Base-by-base conservation (phyloP, 2,329 filamentous ascomycete genomes). In the Claviceps sp. region DNA sequence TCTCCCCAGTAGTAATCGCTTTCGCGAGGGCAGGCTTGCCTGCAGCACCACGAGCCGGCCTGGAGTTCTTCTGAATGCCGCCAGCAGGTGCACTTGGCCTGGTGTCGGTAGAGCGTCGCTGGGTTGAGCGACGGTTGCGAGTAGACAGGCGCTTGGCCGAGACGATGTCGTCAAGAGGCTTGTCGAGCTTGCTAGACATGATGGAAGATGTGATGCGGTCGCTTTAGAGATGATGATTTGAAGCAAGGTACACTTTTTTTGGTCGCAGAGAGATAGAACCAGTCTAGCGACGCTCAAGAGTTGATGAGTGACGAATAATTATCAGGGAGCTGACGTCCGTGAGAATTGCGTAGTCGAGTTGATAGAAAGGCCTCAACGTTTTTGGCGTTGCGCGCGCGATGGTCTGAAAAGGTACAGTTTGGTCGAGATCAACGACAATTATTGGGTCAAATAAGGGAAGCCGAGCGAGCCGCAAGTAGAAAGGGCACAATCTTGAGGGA, bases 141-240 rank as follows among this genome's bases (percentile, higher is more conserved):
- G 71, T 79, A 72, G 70, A 78, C 62, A 73, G 73, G 62, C 77
- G 80, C 69, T 80, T 82, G 65, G 82, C 86, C 69, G 85, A 88
- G 76, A 95, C 84, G 72, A 98, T 96, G 74, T 96, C 89, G 70
- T 97, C 93, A 61, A 98, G 87, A 75, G 89, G 90, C 76, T 94
- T 85, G 71, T 96, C 89, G 66, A 98, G 86, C 76, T 96, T 96
- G 75, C 82, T 85, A 76, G 89, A 88, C 89, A 95, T 95, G 60
- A 62, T 85, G 70, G 64, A 56, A 57, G 55, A 19, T 54, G 58
- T 56, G 52, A 14, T 72, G 47, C 34, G 26, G 51, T 34, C 26
- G 48, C 24, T 42, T 19, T 6, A 50, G 17, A 44, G 24, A 34
- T 14, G 39, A 52, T 38, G 41, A 19, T 44, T 44, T 16, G 24